Base-by-base conservation (phyloP, 2,329 filamentous ascomycete species). In the Graphilbum ipis-grandicollis region DNA sequence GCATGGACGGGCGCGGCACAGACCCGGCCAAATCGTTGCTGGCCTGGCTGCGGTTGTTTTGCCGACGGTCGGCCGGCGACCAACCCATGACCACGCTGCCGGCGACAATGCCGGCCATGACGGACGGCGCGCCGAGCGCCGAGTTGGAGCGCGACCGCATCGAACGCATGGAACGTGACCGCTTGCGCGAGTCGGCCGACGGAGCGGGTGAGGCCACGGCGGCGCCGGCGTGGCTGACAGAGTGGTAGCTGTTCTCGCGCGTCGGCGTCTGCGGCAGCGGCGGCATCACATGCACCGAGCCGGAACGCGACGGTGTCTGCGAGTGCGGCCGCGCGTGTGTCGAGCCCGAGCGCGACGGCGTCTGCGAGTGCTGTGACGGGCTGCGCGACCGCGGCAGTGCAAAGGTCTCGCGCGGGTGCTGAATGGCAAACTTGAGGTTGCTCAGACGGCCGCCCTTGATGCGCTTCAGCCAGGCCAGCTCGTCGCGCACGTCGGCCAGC, bases 31-130 rank as follows among this genome's bases (percentile, higher is more conserved):
- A 37, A 8, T 9, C 14, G 31, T 5, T 23, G 31, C 19, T 22
- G 31, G 21, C 21, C 21, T 5, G 21, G 21, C 31, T 6, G 4
- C n/a, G 7, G 4, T 7, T 56, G 15, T 47, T 50, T 34, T 54
- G 57, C 9, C 69, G 39, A 17, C 44, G 59, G 41, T 76, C 75
- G 38, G 75, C 68, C 1, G 80, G 80, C 34, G 78, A 81, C 79
- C 79, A 86, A 22, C 76, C 78, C 13, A 75, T 79, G 25, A 74
- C 79, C 25, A 86, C 71, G 48, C 76, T 78, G 31, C 79, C 80
- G 9, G 79, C 81, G 35, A 86, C 72, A 40, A 86, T 77, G 42
- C 81, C 81, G n/a, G 80, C 78, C 80, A 85, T 85, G 42, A 84
- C 79, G 8, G 76, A 75, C 2, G 79, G 75, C 2, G 79, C 77